A percentile compares a stretch with the other conserved stretches of the same genome.
Evolutionary conservation across 225 moss, liverwort and hornwort genomes (phyloP).

Genomic region (Takakia lepidozioides): DNA sequence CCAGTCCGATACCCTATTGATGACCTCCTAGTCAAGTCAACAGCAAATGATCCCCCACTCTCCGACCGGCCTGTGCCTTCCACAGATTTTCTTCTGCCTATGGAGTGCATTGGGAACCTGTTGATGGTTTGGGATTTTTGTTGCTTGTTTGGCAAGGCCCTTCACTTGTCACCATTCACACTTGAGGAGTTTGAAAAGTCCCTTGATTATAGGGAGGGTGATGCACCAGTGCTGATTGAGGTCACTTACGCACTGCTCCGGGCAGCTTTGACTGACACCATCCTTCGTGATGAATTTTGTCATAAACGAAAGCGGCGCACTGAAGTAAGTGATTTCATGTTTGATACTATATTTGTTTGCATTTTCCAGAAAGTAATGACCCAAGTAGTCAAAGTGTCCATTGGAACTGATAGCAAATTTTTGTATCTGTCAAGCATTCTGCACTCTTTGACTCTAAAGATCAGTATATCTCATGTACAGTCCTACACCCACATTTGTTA

Average conservation of each 20-base stretch:
- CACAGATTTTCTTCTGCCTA: slow-evolving; percentile 77
- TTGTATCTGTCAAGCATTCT: slow-evolving; percentile 2
- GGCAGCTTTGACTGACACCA: slow-evolving; percentile 69
- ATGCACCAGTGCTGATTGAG: slow-evolving; percentile 71
- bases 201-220: slow-evolving; percentile 85
- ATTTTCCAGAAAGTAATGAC: no score
- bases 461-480: no score
- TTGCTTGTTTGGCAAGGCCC: slow-evolving; percentile 75
- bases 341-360: background rate
- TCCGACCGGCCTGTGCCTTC: slow-evolving; percentile 74
- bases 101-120: slow-evolving; percentile 72
- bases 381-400: no score
- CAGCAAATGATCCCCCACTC: slow-evolving; percentile 63
- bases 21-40: slow-evolving; percentile 63
- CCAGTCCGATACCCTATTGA: slow-evolving; percentile 89
- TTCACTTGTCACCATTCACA: slow-evolving; percentile 74
- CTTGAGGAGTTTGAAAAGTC: slow-evolving; percentile 94
- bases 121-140: slow-evolving; percentile 99
- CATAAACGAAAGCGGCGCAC: slow-evolving; percentile 81
- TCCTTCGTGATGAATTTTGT: slow-evolving; percentile 74
- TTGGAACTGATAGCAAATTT: no score
- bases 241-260: slow-evolving; percentile 71
- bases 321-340: slow-evolving; percentile 38
- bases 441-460: no score
- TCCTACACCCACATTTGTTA: no score